These are phyloP conservation scores for Platanthera zijinensis DNA, from an alignment of 106 monocot genomes.

Conservation along the genomic window DNA sequence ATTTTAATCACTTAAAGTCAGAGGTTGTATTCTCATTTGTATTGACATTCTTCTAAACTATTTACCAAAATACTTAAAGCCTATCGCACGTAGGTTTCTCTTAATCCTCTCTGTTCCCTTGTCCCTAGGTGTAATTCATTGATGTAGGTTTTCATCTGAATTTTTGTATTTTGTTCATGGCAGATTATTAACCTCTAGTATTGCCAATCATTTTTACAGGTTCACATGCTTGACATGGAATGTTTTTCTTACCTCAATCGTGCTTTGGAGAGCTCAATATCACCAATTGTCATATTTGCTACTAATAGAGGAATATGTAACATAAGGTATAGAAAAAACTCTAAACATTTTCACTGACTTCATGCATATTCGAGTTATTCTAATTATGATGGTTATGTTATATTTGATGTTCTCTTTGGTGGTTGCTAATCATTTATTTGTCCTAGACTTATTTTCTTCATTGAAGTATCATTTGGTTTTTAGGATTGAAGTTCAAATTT, in stretches of 20 bases:
- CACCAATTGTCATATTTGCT: conserved; percentile 96
- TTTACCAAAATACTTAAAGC: no score
- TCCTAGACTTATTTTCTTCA: background rate
- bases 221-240: conserved; percentile 98
- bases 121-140: conserved; percentile 92
- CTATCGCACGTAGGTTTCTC: no score
- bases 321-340: conserved; percentile 54
- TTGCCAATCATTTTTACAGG: conserved; percentile 34
- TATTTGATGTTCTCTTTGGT: background rate
- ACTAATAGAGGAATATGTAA: conserved; percentile 98
- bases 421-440: background rate
- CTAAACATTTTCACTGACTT: background rate
- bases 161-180: background rate
- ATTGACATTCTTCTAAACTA: no score
- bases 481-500: background rate
- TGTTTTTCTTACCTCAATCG: conserved; percentile 98
- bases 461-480: background rate
- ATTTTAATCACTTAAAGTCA: no score
- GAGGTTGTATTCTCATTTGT: no score
- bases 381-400: background rate
- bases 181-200: background rate
- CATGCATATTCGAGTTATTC: background rate
- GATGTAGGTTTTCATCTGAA: conserved; percentile 36
- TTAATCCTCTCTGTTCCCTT: conserved; percentile 15
- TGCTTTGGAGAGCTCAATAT: conserved; percentile 88